phyloP scores from a whole-genome alignment of 2,329 filamentous ascomycete species.

The Claviceps humidiphila region DNA sequence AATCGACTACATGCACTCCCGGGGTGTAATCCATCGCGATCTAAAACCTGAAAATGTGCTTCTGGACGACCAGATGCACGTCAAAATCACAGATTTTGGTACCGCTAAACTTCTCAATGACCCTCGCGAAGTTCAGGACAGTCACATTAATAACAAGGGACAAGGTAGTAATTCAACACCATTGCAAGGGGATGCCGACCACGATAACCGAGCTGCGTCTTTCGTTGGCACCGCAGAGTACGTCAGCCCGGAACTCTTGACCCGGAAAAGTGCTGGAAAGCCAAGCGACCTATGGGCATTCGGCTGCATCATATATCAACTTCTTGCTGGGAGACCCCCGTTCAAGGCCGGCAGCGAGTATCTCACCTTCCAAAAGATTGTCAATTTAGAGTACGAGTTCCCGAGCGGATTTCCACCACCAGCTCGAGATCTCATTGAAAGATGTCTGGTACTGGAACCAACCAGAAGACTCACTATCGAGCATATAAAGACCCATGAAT shows the following conservation, averaged over 20 bases:
- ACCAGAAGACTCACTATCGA: constrained; percentile 75
- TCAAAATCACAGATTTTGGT: constrained; percentile 98
- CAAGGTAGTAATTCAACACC: constrained; percentile 10
- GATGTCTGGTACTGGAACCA: constrained; percentile 81
- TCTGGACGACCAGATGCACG: constrained; percentile 87
- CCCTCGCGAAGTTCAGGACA: constrained; percentile 27
- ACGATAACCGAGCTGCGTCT: constrained; percentile 69
- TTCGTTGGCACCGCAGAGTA: constrained; percentile 98
- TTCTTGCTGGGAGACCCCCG: constrained; percentile 86
- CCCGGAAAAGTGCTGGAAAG: constrained; percentile 93
- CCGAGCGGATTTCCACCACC: constrained; percentile 75
- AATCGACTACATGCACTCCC: constrained; percentile 95
- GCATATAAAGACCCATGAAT: constrained; percentile 91
- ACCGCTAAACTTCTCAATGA: constrained; percentile 76
- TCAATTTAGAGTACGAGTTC: constrained; percentile 86
- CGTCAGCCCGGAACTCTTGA: constrained; percentile 92
- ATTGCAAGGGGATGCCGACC: constrained; percentile 27
- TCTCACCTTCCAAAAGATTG: constrained; percentile 95
- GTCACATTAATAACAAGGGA: constrained; percentile 25
- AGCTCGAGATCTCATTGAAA: constrained; percentile 79
- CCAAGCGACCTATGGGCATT: constrained; percentile 97
- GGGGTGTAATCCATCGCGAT: constrained; percentile 91
- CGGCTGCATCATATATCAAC: constrained; percentile 93
- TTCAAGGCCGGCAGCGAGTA: constrained; percentile 97
- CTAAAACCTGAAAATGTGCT: constrained; percentile 95